These are phyloP conservation scores for Manihot esculenta DNA, from an alignment of 441 rosid genomes.

Conservation along the genomic window DNA sequence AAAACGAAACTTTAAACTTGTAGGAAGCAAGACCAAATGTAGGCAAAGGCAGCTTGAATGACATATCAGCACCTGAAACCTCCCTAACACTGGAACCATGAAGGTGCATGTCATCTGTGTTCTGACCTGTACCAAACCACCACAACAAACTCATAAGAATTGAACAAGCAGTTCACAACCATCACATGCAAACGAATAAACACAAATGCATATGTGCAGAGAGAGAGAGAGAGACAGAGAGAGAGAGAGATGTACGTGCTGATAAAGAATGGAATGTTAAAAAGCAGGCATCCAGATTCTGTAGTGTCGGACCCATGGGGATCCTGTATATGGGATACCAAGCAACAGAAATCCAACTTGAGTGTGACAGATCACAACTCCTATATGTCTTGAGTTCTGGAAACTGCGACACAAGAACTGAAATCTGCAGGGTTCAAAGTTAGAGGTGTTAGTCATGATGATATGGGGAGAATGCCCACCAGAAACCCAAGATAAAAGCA, in stretches of 20 bases:
- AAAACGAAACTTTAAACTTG: slow-evolving; percentile 70
- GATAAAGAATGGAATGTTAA: slow-evolving; percentile 77
- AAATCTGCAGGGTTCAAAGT: slow-evolving; percentile 43
- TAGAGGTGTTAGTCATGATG: background rate
- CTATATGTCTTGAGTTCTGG: slow-evolving; percentile 69
- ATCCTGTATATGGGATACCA: slow-evolving; percentile 97
- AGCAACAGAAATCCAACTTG: slow-evolving; percentile 92
- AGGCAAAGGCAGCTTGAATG: slow-evolving; percentile 52
- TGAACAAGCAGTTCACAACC: background rate
- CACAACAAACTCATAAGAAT: background rate
- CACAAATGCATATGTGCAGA: too few relatives aligned
- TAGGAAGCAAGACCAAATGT: slow-evolving; percentile 81
- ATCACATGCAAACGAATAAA: background rate
- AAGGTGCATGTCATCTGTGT: slow-evolving; percentile 28
- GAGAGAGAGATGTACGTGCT: slow-evolving; percentile 43
- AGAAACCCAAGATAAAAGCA: background rate
- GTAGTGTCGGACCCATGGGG: slow-evolving; percentile 82
- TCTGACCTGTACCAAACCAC: slow-evolving; percentile 33
- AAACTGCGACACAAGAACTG: slow-evolving; percentile 58
- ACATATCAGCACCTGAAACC: slow-evolving; percentile 27
- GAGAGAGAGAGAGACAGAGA: slow-evolving; percentile 4
- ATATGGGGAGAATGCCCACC: too few relatives aligned
- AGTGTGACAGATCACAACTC: slow-evolving; percentile 76
- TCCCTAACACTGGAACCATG: slow-evolving; percentile 32
- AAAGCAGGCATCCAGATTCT: slow-evolving; percentile 89